Base-by-base conservation (phyloP, 352 stramenopile genomes). In the Aphanomyces invadans region DNA sequence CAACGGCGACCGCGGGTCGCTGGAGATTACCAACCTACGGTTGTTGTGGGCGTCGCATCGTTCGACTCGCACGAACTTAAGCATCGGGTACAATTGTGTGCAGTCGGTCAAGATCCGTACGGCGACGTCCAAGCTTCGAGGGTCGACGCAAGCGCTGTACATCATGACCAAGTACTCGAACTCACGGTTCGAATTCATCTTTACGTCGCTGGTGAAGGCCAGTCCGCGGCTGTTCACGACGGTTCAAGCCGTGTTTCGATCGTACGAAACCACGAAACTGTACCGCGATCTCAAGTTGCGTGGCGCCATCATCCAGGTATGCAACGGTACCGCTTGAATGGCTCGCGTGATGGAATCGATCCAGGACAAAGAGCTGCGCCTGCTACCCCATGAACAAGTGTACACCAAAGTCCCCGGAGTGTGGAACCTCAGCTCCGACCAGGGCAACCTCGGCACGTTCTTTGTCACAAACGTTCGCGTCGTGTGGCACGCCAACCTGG, bases 241-340 rank as follows among this genome's bases (percentile, higher is more conserved):
- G 2, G 88, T 97, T 38, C 91, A 97, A 73, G 83, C 89, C 1
- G 91, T 97, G 12, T 92, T 95, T 31, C 78, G 89, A 31, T 94
- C 91, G 10, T 97, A 97, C 66, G 89, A 97, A 73, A 96, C 90
- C 19, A 92, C 88, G 1, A 96, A 94, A 49, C 72, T 96, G 3
- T 97, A 97, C 68, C 86, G 91, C 26, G 90, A 97, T 44, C 73
- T 97, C n/a, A 96, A 97, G 67, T 80, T 97, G 36, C 78, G 91
- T 48, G 91, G 88, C 19, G 90, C 88, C 4, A 96, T 97, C 70
- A 91, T 97, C 69, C 87, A 69, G 36, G 56, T 64, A 52, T 25
- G 19, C 19, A 11, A 12, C 29, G 7, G 52, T 19, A 46, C 53
- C 0, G 51, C 11, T 52, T 62, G 10, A n/a, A n/a, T n/a, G n/a